Evolutionary conservation across 2,329 filamentous ascomycete genomes (phyloP), one percentile per base, ranked within the genome.

Genomic region (Fusarium paranaense): DNA sequence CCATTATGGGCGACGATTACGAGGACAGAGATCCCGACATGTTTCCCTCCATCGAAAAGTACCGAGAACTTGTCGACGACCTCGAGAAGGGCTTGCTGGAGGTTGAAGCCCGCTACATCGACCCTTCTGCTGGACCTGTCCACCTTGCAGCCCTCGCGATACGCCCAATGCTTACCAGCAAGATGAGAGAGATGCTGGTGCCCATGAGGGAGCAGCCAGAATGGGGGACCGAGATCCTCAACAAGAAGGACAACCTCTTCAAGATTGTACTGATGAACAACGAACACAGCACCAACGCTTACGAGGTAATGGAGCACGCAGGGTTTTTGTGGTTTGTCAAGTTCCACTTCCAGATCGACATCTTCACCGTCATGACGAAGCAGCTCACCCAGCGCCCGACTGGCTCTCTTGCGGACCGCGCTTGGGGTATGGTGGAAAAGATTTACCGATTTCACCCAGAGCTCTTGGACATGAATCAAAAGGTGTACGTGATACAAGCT

Each of bases 261-360:
- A 87, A 87, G 74, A 81, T 90, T 16, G 83, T 88, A 1, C 75
- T 91, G 25, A 83, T 85, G 47, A 82, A 85, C 32, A 82, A 85
- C 20, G 87, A 89, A 73, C 84, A 88, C 70, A 85, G 85, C 63
- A 78, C 86, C 11, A 80, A 81, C 10, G 81, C 86, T 14, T 88
- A 88, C 72, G 78, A 83, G 30, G 77, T 83, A 3, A 81, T 86
- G 72, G 80, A 81, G 20, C 81, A 84, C 27, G 83, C 82, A 1
- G 86, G 87, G 2, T 91, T 90, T 76, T 75, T 87, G 13, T 91
- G 89, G 89, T 90, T 87, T 72, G 82, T 86, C 77, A 85, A 85
- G 68, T 80, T 83, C 27, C 86, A 90, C 74, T 90, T 91, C 78
- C 88, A 90, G 74, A 80, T 87, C 57, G 89, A 90, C 64, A 81